Evolutionary conservation across 2,329 filamentous ascomycete species (phyloP), one percentile per base, ranked within the genome.

Genomic region (Neoscytalidium dimidiatum): DNA sequence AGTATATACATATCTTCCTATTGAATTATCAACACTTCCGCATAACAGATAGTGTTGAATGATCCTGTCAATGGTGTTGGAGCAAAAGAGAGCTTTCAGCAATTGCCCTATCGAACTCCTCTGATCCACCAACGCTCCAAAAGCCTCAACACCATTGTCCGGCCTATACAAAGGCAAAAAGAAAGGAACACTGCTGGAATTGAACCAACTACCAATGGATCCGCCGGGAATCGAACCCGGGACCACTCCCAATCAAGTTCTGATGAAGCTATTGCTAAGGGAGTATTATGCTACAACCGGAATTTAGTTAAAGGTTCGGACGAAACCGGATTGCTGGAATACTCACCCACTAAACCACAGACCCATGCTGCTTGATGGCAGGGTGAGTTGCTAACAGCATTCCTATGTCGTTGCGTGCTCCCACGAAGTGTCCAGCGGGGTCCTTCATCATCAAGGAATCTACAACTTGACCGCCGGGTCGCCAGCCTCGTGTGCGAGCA

Each of bases 261-360:
- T 6, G 23, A 49, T 1, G 23, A 13, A 5, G 21, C 4, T 26
- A 28, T 29, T 43, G 52, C 52, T 56, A 56, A 56, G 52, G 52
- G 52, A 56, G 52, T 41, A 56, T 41, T 56, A 41, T 41, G 19
- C 23, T 48, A 35, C 31, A n/a, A 7, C 4, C 7, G 11, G 6
- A 8, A 4, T 4, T 43, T 43, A 43, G 17, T 43, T 43, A 4
- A 4, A 43, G 4, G 4, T n/a, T 43, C 38, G 38, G 38, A 13
- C 11, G 17, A 43, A n/a, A 43, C 14, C 38, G 38, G 38, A 8
- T 4, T 43, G 6, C 7, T 4, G 14, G 11, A n/a, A 43, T 4
- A 46, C 43, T 21, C 6, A 46, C 43, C 44, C 52, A 57, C 52
- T 57, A 57, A 57, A 57, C 33, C 52, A 57, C 52, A 57, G 52